phyloP scores from a whole-genome alignment of 2,329 filamentous ascomycete genomes.

The Orbilia ellipsospora region DNA sequence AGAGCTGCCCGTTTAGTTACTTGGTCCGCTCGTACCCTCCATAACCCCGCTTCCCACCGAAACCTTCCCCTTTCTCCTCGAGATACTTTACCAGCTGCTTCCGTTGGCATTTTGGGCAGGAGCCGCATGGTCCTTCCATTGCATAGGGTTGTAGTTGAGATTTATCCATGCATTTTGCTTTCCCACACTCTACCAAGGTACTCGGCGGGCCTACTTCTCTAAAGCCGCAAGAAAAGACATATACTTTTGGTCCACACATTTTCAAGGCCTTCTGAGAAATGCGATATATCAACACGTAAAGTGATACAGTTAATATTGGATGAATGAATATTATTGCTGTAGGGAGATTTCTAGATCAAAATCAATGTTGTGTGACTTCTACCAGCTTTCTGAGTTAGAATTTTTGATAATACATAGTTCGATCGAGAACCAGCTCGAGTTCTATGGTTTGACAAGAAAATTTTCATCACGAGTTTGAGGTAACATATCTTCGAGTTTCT shows the following conservation, averaged over 20 bases:
- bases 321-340: no score
- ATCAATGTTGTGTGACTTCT: no score
- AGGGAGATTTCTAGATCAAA: no score
- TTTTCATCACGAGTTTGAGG: no score
- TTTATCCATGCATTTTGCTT: conserved; percentile 18
- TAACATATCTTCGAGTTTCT: no score
- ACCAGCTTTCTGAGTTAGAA: no score
- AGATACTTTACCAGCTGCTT: conserved; percentile 18
- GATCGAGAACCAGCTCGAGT: no score
- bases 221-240: conserved; percentile 34
- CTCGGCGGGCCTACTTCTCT: conserved; percentile 22
- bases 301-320: no score
- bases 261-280: background rate
- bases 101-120: conserved; percentile 22
- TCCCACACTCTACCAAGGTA: conserved; percentile 18
- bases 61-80: conserved; percentile 27
- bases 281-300: no score
- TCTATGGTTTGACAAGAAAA: no score
- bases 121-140: conserved; percentile 22
- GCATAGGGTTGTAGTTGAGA: conserved; percentile 12
- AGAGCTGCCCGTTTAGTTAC: conserved; percentile 3
- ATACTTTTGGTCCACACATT: conserved; percentile 45
- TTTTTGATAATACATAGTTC: no score
- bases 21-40: conserved; percentile 40
- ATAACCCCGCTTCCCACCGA: conserved; percentile 27